Evolutionary conservation across 2,329 filamentous ascomycete genomes (phyloP), one percentile per base, ranked within the genome.

Genomic region (Cordyceps javanica): DNA sequence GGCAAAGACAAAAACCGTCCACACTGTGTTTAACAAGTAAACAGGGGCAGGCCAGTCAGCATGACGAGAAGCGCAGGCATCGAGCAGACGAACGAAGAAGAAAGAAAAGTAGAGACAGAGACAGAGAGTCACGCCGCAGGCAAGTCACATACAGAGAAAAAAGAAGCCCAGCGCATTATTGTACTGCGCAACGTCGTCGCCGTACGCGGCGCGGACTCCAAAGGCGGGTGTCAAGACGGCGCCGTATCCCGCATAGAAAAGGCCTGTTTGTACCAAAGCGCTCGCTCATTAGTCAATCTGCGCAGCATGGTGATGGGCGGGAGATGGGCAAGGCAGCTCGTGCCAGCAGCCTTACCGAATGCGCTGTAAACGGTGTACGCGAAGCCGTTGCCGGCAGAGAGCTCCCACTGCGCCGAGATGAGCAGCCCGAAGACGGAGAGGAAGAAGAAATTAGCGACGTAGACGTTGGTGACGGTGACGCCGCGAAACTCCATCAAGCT

Each of bases 401-500:
- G 65, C 62, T 82, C 79, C 80, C 80, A 83, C 62, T 82, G 79
- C 5, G 81, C 80, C 0, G 78, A 77, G 1, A 83, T 69, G 0
- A 83, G 69, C 60, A 83, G 72, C 0, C 79, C 79, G 52, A 82
- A 73, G 0, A 75, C 78, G 9, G 71, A 69, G 19, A 70, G 62
- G 60, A 80, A 81, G 68, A 81, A 82, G 68, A 82, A 80, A 60
- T 82, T 80, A 4, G 72, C 80, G 36, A 83, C 73, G 61, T 76
- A 82, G 2, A 78, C 77, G 55, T 81, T 82, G 1, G 72, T 74
- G 2, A 71, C 76, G 0, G 73, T 75, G 0, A 83, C 73, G 9
- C 77, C 77, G 38, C 81, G 71, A 70, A 73, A 82, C 63, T 79
- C 79, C 78, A 82, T 82, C 50, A 82, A 65, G n/a, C 74, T 74